A percentile compares a stretch with the other conserved stretches of the same genome.
phyloP scores from a whole-genome alignment of 106 monocot species.

The Dioscorea dumetorum region DNA sequence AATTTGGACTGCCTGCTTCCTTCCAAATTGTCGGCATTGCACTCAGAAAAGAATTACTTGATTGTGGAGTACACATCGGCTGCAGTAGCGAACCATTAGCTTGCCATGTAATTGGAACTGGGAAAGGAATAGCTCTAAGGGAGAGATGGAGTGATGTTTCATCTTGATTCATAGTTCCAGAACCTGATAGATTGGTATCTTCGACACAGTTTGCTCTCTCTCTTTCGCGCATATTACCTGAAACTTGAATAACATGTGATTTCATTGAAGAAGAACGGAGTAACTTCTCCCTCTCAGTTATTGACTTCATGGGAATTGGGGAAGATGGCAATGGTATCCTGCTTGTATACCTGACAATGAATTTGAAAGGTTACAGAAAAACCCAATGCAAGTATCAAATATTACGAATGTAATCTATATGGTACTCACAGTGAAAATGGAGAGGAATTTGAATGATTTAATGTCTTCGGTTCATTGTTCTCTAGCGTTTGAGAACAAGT shows the following conservation, averaged over 20 bases:
- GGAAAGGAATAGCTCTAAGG: slow-evolving; percentile 28
- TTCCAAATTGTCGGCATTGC: slow-evolving; percentile 12
- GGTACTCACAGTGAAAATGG: slow-evolving; percentile 65
- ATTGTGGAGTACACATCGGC: slow-evolving; percentile 20
- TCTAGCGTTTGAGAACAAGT: slow-evolving; percentile 16
- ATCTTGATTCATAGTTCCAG: slow-evolving; percentile 5
- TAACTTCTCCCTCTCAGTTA: too few species aligned
- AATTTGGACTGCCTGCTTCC: neutral
- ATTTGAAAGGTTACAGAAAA: too few species aligned
- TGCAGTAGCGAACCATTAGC: slow-evolving; percentile 8
- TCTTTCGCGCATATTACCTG: too few species aligned
- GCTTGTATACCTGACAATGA: too few species aligned
- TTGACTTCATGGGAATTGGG: too few species aligned
- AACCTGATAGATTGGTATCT: too few species aligned
- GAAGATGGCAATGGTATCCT: too few species aligned
- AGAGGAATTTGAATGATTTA: slow-evolving; percentile 71
- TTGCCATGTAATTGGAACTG: slow-evolving; percentile 15
- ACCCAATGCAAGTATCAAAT: too few species aligned
- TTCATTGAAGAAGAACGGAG: too few species aligned
- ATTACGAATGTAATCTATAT: neutral
- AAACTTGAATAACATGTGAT: too few species aligned
- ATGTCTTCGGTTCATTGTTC: slow-evolving; percentile 22
- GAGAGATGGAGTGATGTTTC: slow-evolving; percentile 24
- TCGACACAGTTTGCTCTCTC: too few species aligned
- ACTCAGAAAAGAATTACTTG: slow-evolving; percentile 14